A percentile compares a stretch with the other conserved stretches of the same genome.
phyloP scores from a whole-genome alignment of 139 green algal species.

The Chlamydomonas incerta region DNA sequence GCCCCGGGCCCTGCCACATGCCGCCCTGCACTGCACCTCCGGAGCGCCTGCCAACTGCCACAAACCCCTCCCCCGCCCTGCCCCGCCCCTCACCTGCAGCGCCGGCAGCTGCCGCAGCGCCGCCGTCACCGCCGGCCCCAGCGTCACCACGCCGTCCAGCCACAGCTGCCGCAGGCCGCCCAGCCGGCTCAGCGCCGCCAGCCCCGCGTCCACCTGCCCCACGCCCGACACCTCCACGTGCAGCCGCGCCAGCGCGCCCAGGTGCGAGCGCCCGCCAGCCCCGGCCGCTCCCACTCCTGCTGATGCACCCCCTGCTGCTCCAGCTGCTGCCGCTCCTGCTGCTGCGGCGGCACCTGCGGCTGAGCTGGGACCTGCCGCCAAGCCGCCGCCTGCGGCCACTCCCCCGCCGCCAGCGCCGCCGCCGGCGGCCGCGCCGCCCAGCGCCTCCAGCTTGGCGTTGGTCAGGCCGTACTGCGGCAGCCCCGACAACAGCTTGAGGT shows the following conservation, averaged over 20 bases:
- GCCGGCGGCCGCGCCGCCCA: not conserved
- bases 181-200: constrained; percentile 28
- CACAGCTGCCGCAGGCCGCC: not conserved
- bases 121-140: not conserved
- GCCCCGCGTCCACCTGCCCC: constrained; percentile 7
- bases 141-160: constrained; percentile 24
- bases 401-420: too few species aligned
- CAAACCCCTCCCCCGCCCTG: not conserved
- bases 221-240: constrained; percentile 31
- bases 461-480: constrained; percentile 15
- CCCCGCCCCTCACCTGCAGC: constrained; percentile 2
- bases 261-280: too few species aligned
- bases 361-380: too few species aligned
- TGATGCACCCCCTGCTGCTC: too few species aligned
- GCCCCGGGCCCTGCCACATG: too few species aligned
- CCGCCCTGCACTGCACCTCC: too few species aligned
- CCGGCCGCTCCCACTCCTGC: too few species aligned
- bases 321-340: too few species aligned
- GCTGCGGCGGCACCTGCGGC: too few species aligned
- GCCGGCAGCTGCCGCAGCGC: constrained; percentile 1
- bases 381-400: too few species aligned
- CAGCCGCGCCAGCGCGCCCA: not conserved
- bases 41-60: too few species aligned
- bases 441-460: constrained; percentile 17
- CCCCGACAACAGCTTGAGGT: constrained; percentile 37